phyloP scores from a whole-genome alignment of 1,284 basidiomycete species.

The Fomes fomentarius region DNA sequence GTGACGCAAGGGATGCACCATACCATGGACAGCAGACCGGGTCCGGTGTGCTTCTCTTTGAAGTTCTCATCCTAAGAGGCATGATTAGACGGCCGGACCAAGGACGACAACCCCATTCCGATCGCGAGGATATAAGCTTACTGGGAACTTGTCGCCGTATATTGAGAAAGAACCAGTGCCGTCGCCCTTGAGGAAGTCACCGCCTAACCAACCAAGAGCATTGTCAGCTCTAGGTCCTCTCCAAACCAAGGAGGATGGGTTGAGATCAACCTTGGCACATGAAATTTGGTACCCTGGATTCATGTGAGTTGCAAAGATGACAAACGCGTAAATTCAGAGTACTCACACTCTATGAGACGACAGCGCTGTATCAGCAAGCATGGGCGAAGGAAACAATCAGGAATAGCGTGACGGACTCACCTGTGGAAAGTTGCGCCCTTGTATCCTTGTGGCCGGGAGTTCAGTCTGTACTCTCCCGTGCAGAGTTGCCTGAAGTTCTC shows the following conservation, averaged over 20 bases:
- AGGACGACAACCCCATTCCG: no score
- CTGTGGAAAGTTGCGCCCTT: slow-evolving; percentile 91
- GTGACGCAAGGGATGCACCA: slow-evolving; percentile 15
- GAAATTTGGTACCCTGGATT: slow-evolving; percentile 71
- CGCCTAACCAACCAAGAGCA: slow-evolving; percentile 51
- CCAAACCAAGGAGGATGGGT: neutral
- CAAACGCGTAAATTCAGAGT: slow-evolving; percentile 5
- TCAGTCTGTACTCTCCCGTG: slow-evolving; percentile 92
- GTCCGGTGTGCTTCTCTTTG: slow-evolving; percentile 82
- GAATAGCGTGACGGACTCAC: slow-evolving; percentile 43
- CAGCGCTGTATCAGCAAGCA: slow-evolving; percentile 20
- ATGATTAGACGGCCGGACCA: neutral
- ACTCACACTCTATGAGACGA: slow-evolving; percentile 73
- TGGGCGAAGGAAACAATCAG: slow-evolving; percentile 6
- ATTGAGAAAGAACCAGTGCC: slow-evolving; percentile 95
- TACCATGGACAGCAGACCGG: slow-evolving; percentile 88
- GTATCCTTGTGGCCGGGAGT: slow-evolving; percentile 87
- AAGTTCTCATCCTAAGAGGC: slow-evolving; percentile 88
- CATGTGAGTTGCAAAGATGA: slow-evolving; percentile 4
- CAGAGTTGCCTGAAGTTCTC: slow-evolving; percentile 98
- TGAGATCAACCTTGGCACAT: slow-evolving; percentile 80
- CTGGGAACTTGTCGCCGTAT: slow-evolving; percentile 91
- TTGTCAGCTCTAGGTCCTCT: neutral
- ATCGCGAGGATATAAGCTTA: slow-evolving; percentile 37
- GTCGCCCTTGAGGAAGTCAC: slow-evolving; percentile 88